phyloP scores from a whole-genome alignment of 2,329 filamentous ascomycete genomes.

The Sclerotinia nivalis region DNA sequence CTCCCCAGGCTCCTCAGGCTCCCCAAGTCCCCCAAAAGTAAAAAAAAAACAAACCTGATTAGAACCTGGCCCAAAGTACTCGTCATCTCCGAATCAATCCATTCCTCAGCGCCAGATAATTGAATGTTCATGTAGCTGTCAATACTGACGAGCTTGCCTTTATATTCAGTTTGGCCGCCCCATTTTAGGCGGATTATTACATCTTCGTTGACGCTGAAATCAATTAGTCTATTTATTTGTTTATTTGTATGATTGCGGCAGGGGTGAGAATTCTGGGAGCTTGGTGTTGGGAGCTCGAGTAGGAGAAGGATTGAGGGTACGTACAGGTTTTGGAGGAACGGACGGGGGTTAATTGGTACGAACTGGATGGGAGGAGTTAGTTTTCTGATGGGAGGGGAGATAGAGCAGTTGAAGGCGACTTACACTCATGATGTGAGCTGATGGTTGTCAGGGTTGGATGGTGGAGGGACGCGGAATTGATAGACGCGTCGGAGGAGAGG shows the following conservation, averaged over 20 bases:
- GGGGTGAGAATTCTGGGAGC: not conserved
- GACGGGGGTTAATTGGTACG: slow-evolving; percentile 93
- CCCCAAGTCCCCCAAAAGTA: not conserved
- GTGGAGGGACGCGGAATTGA: slow-evolving; percentile 26
- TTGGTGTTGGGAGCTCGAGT: slow-evolving; percentile 5
- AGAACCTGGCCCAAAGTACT: slow-evolving; percentile 86
- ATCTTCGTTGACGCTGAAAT: slow-evolving; percentile 76
- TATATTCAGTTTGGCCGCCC: slow-evolving; percentile 91
- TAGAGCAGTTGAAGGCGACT: slow-evolving; percentile 21
- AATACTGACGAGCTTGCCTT: slow-evolving; percentile 85
- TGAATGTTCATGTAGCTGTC: slow-evolving; percentile 99
- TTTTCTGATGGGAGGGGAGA: not conserved
- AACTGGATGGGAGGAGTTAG: slow-evolving; percentile 55
- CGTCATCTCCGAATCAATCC: slow-evolving; percentile 81
- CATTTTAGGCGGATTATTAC: slow-evolving; percentile 94
- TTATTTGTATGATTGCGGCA: not conserved
- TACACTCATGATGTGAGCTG: slow-evolving; percentile 43
- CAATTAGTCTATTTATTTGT: not conserved
- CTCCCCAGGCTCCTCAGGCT: too few relatives aligned
- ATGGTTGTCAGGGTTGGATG: not conserved
- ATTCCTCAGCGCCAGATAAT: slow-evolving; percentile 87
- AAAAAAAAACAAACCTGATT: slow-evolving; percentile 65
- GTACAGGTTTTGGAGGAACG: slow-evolving; percentile 90
- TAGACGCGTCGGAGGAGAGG: slow-evolving; percentile 24
- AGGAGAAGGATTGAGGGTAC: slow-evolving; percentile 41